Base-by-base conservation (phyloP, 2,329 filamentous ascomycete species). In the Pseudocercospora fuligena region DNA sequence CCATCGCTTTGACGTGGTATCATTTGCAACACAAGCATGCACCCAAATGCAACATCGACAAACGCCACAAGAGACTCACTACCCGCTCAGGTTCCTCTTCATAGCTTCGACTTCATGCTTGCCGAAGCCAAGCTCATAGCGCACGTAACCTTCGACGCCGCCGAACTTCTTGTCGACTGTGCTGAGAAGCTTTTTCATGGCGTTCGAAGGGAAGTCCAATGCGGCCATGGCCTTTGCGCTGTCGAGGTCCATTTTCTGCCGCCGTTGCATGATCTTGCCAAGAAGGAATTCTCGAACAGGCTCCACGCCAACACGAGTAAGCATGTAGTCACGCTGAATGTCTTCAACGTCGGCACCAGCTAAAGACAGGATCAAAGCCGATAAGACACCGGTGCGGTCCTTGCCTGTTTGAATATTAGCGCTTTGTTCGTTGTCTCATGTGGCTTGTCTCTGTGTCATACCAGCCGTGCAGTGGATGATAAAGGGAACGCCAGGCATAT, bases 241-340 rank as follows among this genome's bases (percentile, higher is more conserved):
- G 19, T 58, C 56, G 7, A 58, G 31, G 7, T 58, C 56, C 29
- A 43, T 58, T 25, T 40, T 58, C 56, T 58, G 31, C 8, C 56
- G 56, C 9, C 56, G 56, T 58, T 58, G 56, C 56, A 58, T 25
- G n/a, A 58, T 58, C 31, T 58, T 58, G 16, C 56, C 56, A 21
- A 58, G 56, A 5, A 58, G 31, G 21, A 58, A 58, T n/a, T 58
- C 56, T 43, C 56, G 56, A n/a, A 58, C 56, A 11, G 56, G 31
- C 11, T 58, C 56, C 5, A 58, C 56, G 9, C 56, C 56, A 3
- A 58, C 19, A 12, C 56, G 56, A 14, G 31, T 58, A 12, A 58
- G 56, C 56, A 58, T 58, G 31, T 58, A 58, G 56, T 58, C 56
- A 12, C 33, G 29, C 25, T 58, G 56, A n/a, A 58, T 58, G 56